Evolutionary conservation across 441 rosid genomes (phyloP).

Genomic region (Erysimum cheiri): DNA sequence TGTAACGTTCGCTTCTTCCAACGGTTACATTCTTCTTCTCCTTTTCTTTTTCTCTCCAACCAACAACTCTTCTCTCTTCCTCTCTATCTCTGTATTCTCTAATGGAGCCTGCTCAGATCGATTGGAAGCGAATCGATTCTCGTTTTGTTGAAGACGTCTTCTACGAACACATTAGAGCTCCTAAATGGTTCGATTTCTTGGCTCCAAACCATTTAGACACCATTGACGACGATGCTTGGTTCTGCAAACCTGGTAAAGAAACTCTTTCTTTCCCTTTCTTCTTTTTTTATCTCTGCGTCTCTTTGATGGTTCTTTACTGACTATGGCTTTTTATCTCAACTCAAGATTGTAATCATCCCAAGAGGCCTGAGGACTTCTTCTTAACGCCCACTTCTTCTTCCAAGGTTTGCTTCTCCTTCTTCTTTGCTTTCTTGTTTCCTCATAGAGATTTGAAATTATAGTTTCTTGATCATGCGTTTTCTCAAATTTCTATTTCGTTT

Average conservation of each 20-base stretch:
- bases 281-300: background rate
- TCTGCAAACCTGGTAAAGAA: constrained; percentile 78
- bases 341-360: constrained; percentile 88
- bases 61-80: constrained; percentile 16
- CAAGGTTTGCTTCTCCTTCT: constrained; percentile 52
- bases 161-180: constrained; percentile 84
- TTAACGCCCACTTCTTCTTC: constrained; percentile 61
- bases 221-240: constrained; percentile 70
- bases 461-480: constrained; percentile 10
- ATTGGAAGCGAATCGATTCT: constrained; percentile 83
- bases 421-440: constrained; percentile 30
- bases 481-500: background rate
- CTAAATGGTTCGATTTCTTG: constrained; percentile 86
- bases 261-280: background rate
- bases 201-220: constrained; percentile 42
- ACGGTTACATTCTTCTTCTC: constrained; percentile 51
- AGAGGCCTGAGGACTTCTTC: constrained; percentile 75
- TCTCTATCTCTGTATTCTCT: constrained; percentile 10
- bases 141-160: constrained; percentile 67
- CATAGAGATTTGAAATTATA: background rate
- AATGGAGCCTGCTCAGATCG: constrained; percentile 93
- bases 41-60: constrained; percentile 29
- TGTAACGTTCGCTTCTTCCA: constrained; percentile 41
- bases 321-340: constrained; percentile 11
- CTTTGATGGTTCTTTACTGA: background rate